Evolutionary conservation across 768 basidiomycete genomes (phyloP), one percentile per base, ranked within the genome.

Genomic region (Hemileccinum rubropunctum): DNA sequence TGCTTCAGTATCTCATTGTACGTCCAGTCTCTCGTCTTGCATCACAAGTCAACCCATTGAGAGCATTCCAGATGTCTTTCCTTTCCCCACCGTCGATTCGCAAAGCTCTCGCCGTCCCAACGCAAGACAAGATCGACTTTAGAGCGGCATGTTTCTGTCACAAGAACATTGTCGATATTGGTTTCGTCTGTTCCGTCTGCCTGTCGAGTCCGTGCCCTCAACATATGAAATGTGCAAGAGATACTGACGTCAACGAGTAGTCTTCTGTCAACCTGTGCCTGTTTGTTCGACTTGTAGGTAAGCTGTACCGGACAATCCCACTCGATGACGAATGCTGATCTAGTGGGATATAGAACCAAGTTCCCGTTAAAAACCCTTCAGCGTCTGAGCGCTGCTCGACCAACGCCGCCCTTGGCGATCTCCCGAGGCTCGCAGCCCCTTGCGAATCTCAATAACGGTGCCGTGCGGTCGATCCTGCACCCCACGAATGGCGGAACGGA

Each of bases 91-190:
- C 81, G 2, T 73, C 84, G 7, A 80, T 95, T 45, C 84, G 94
- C 38, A 81, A 80, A 61, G 74, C 83, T 41, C 75, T 98, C 32
- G 82, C 88, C 0, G 83, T 91, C 18, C 95, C 95, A 1, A 91
- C 91, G 6, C 93, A 97, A 70, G 95, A 98, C 66, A 88, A 83
- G 62, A 87, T 98, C 51, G 97, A 98, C 68, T 95, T 98, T 64
- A 82, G 97, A 27, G 97, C 97, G 0, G 95, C 95, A 8, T 98
- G 95, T 65, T 98, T 99, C 74, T 99, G 97, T 72, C 97, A 98
- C 71, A 97, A 98, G 67, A 86, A 87, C 46, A 95, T 97, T 42
- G 82, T 98, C 35, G 95, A 98, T 64, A 81, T 98, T 46, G 97
- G 94, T 47, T 99, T 94, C 58, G 94, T 99, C 18, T 99, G 97